Conservation (phyloP, 2,329 filamentous ascomycete species). For the Neofusicoccum laricinum region DNA sequence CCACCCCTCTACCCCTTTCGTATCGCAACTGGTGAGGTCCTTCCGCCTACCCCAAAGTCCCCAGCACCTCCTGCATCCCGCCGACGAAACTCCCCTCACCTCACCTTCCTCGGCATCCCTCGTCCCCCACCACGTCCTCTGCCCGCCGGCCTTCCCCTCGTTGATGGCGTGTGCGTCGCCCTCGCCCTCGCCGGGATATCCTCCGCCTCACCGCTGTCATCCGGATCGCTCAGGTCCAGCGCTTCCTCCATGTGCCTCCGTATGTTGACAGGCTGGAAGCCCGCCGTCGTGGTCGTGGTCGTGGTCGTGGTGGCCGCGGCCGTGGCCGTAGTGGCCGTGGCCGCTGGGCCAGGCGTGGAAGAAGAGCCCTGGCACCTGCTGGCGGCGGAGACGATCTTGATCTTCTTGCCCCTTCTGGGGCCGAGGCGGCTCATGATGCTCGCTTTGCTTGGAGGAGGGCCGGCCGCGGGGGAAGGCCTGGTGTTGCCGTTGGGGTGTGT, state of each 20-base stretch:
- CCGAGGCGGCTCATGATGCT: constrained; percentile 5
- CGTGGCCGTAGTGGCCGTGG: constrained; percentile 19
- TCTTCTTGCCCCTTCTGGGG: constrained; percentile 29
- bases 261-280: constrained; percentile 22
- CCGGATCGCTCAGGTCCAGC: constrained; percentile 22
- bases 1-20: no score
- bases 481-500: neutral
- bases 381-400: constrained; percentile 30
- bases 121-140: no score
- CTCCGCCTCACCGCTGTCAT: constrained; percentile 20
- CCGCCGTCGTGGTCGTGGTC: neutral
- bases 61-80: no score
- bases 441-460: constrained; percentile 18
- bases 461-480: neutral
- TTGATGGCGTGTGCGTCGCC: no score
- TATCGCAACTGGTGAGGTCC: no score
- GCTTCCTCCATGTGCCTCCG: constrained; percentile 21
- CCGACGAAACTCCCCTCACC: no score
- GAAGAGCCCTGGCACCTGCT: neutral
- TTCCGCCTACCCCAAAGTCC: no score
- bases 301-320: constrained; percentile 20
- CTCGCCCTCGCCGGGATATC: constrained; percentile 31
- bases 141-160: no score
- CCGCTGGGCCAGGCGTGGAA: neutral
- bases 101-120: no score